Evolutionary conservation across 2,329 filamentous ascomycete genomes (phyloP).

Genomic region (Geoglossum cookeanum): DNA sequence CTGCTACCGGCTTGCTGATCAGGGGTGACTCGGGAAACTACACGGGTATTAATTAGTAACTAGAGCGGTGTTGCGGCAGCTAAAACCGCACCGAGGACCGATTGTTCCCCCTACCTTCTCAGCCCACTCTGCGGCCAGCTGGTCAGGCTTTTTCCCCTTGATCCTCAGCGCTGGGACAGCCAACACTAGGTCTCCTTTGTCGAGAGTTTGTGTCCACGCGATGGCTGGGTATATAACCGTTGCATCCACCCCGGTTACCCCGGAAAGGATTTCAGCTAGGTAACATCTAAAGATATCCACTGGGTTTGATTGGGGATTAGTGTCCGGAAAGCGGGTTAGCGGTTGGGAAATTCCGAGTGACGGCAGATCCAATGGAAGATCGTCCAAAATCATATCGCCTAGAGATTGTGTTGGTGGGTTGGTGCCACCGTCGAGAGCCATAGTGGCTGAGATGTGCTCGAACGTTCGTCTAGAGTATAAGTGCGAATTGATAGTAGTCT

Average conservation of each 20-base stretch:
- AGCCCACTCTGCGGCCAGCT: conserved; percentile 41
- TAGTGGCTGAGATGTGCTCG: neutral
- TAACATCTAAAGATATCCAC: conserved; percentile 65
- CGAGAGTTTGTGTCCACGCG: conserved; percentile 59
- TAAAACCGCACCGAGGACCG: neutral
- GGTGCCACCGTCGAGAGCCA: neutral
- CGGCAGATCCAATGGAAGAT: neutral
- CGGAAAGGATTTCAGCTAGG: conserved; percentile 47
- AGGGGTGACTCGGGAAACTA: conserved; percentile 59
- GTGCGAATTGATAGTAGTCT: neutral
- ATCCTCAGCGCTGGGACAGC: conserved; percentile 63
- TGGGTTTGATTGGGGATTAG: conserved; percentile 49
- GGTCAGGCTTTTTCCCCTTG: conserved; percentile 48
- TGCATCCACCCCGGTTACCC: conserved; percentile 50
- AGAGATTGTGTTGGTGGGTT: neutral
- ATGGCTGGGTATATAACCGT: conserved; percentile 56
- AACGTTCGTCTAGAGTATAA: neutral
- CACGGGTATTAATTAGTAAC: neutral
- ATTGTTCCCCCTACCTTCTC: conserved; percentile 28
- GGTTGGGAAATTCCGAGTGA: conserved; percentile 3
- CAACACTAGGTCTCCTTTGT: conserved; percentile 67
- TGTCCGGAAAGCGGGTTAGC: conserved; percentile 2
- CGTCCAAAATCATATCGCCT: neutral
- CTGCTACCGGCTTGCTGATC: conserved; percentile 47
- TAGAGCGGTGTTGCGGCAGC: neutral